Evolutionary conservation across 2,329 filamentous ascomycete genomes (phyloP), one percentile per base, ranked within the genome.

Genomic region (Sporothrix luriei): DNA sequence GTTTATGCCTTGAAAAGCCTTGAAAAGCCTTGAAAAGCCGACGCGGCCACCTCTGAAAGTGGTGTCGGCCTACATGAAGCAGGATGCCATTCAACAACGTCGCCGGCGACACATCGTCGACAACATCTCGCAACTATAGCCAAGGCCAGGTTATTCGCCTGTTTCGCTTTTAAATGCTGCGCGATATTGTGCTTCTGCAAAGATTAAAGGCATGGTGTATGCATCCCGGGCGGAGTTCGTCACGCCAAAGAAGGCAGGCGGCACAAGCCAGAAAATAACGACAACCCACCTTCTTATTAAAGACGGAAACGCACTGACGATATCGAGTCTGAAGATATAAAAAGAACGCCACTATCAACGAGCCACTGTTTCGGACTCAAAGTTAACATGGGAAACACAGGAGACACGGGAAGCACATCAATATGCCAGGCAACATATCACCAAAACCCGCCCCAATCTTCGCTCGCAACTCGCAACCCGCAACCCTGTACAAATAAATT

Each of bases 401-500:
- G 21, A 10, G 40, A 40, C 33, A 43, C 19, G 19, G 26, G 13
- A 33, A n/a, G 4, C 6, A 24, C 19, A 40, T n/a, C 33, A 43
- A 61, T 21, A 61, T 61, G 33, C 33, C 33, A 33, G 33, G 7
- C 6, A 6, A 33, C 33, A 33, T 33, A 33, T 33, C 33, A 33
- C 33, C 33, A 33, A 33, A 33, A 33, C 9, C 33, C 33, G 33
- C 9, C 33, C 33, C 33, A 33, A 9, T 33, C 33, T 33, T 33
- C 33, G 33, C 33, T 33, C 33, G 33, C 33, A n/a, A 21, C 24
- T 24, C 40, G 33, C 14, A 40, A 13, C 26, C 48, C 19, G 26
- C 65, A 57, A 59, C 49, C 59, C 57, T 59, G 65, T 55, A 21
- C 21, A 61, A 49, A 55, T 65, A 62, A 54, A 68, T 64, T 70